A percentile compares a stretch with the other conserved stretches of the same genome.
Conservation (phyloP, 345 rosid genomes). For the Toxicodendron radicans region DNA sequence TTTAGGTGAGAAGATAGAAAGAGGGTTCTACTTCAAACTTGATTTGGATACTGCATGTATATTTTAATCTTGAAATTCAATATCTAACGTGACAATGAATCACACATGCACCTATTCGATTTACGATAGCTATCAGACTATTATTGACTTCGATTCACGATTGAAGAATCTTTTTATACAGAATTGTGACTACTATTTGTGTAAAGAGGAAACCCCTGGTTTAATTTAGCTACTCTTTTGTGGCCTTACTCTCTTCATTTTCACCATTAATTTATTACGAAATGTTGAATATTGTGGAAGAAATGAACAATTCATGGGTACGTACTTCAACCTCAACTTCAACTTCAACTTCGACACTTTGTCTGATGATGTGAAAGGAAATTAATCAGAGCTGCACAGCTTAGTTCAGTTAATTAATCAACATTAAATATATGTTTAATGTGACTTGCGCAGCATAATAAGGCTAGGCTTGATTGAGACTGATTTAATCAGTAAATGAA, state of each 20-base stretch:
- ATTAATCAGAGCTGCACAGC: neutral
- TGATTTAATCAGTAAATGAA: neutral
- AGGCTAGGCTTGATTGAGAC: neutral
- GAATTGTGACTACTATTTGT: neutral
- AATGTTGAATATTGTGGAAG: too few species aligned
- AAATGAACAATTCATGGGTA: neutral
- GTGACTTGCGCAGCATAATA: neutral
- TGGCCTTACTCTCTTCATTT: too few species aligned
- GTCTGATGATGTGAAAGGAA: neutral
- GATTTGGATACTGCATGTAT: too few species aligned
- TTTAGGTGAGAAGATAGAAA: too few species aligned
- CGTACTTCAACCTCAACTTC: neutral
- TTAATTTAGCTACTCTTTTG: too few species aligned
- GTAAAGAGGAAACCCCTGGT: neutral
- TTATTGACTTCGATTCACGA: neutral
- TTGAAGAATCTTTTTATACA: neutral
- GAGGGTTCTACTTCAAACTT: too few species aligned
- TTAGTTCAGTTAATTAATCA: neutral
- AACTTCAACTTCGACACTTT: neutral
- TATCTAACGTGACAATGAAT: too few species aligned
- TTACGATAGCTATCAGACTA: neutral
- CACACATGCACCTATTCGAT: too few species aligned
- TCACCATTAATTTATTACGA: too few species aligned
- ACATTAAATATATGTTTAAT: neutral
- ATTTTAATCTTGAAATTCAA: too few species aligned